Percentiles rank a stretch among this genome's conserved stretches.
These are phyloP conservation scores for Nepenthes mirabilis DNA, from an alignment of 148 eudicot genomes.

Conservation along the genomic window DNA sequence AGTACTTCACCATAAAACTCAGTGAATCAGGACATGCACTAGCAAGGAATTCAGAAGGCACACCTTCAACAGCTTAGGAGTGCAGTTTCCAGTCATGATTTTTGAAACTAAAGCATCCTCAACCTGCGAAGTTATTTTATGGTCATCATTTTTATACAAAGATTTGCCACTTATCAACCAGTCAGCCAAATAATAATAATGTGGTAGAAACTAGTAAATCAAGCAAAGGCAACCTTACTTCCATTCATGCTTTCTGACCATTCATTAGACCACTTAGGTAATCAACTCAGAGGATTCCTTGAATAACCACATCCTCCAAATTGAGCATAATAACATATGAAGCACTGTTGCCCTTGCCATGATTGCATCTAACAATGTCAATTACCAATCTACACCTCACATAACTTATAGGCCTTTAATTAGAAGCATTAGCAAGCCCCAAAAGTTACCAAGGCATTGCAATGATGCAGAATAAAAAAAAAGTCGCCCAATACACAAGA, in stretches of 20 bases:
- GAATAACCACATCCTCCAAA: neutral
- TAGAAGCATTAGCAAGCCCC: too few species aligned
- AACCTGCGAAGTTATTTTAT: slow-evolving; percentile 36
- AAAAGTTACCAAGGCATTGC: too few species aligned
- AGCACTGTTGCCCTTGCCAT: neutral
- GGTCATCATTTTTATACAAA: slow-evolving; percentile 12
- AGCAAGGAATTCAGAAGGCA: slow-evolving; percentile 9
- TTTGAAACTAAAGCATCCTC: slow-evolving; percentile 69
- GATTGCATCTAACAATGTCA: neutral
- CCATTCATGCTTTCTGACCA: too few species aligned
- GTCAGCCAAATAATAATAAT: neutral
- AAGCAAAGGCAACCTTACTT: neutral
- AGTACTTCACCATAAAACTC: neutral
- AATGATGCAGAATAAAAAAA: too few species aligned
- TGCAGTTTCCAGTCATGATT: slow-evolving; percentile 54
- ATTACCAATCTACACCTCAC: neutral
- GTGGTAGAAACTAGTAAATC: neutral
- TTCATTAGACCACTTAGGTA: neutral
- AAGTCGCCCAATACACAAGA: too few species aligned
- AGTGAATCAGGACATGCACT: neutral
- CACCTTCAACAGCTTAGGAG: slow-evolving; percentile 42
- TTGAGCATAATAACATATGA: neutral
- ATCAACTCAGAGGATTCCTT: neutral
- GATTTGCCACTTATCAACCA: slow-evolving; percentile 2
- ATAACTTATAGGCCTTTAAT: too few species aligned